phyloP scores from a whole-genome alignment of 768 basidiomycete species.

The Pisolithus microcarpus region DNA sequence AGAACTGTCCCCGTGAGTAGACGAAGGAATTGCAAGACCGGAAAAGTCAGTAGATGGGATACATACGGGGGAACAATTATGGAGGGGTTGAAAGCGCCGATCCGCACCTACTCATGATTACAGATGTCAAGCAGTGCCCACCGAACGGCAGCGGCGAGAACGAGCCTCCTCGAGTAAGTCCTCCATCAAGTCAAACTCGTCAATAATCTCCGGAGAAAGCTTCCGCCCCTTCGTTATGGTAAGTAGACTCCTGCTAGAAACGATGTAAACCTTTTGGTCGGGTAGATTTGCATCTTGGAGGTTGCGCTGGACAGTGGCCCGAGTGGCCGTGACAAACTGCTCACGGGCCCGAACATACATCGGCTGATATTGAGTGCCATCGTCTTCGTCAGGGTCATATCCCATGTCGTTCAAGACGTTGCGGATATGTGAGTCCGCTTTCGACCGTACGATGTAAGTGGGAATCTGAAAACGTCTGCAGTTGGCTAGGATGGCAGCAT shows the following conservation, averaged over 20 bases:
- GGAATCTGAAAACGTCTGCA: slow-evolving; percentile 10
- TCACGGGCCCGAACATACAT: slow-evolving; percentile 9
- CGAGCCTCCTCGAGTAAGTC: slow-evolving; percentile 9
- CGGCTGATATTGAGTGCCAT: neutral
- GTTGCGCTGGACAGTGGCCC: slow-evolving; percentile 8
- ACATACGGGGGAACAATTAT: no score
- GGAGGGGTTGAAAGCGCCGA: no score
- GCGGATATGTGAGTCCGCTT: slow-evolving; percentile 12
- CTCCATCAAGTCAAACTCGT: slow-evolving; percentile 11
- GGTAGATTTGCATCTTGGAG: slow-evolving; percentile 12
- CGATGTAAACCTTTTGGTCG: slow-evolving; percentile 16
- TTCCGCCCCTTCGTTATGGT: slow-evolving; percentile 4
- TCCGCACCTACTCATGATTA: no score
- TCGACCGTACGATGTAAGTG: slow-evolving; percentile 12
- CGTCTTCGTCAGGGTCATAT: slow-evolving; percentile 6
- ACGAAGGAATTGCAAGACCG: no score
- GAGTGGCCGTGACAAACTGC: slow-evolving; percentile 16
- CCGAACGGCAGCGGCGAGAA: no score
- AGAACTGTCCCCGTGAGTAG: no score
- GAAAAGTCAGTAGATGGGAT: no score
- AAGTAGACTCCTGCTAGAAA: slow-evolving; percentile 8
- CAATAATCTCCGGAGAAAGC: slow-evolving; percentile 5
- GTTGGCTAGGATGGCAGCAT: slow-evolving; percentile 9
- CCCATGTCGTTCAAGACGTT: slow-evolving; percentile 6
- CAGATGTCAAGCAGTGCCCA: no score